phyloP scores from a whole-genome alignment of 169 alveolate species.

The Plasmodium coatneyi region DNA sequence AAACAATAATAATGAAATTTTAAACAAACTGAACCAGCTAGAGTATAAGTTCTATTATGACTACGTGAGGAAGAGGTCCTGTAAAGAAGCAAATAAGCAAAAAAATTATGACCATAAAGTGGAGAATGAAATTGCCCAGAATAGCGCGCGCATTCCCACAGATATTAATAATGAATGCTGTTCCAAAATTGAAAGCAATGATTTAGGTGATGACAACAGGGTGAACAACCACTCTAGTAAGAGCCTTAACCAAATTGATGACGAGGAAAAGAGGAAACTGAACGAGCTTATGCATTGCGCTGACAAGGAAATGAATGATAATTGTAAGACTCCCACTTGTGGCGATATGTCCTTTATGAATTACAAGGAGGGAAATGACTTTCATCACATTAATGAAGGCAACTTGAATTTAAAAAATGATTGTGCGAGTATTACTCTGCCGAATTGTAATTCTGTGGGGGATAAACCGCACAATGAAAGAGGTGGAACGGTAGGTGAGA shows the following conservation, averaged over 20 bases:
- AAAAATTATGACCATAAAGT: background rate
- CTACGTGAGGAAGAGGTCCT: slow-evolving; percentile 23
- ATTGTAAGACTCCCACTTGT: background rate
- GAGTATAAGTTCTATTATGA: slow-evolving; percentile 69
- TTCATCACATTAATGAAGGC: background rate
- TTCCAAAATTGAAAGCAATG: background rate
- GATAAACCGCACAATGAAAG: background rate
- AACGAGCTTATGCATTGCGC: slow-evolving; percentile 10
- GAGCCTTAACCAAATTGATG: background rate
- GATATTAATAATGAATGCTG: slow-evolving; percentile 15
- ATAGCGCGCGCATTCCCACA: background rate
- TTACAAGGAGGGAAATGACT: background rate
- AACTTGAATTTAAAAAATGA: background rate
- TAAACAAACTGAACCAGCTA: slow-evolving; percentile 59
- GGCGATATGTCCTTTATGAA: slow-evolving; percentile 4
- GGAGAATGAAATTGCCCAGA: slow-evolving; percentile 5
- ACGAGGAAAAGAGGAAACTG: slow-evolving; percentile 7
- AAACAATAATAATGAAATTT: slow-evolving; percentile 68
- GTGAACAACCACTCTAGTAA: background rate
- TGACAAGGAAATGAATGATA: background rate
- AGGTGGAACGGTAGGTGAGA: background rate
- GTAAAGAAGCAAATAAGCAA: background rate
- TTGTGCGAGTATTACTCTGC: background rate
- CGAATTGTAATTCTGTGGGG: background rate
- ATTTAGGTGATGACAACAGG: background rate